Base-by-base conservation (phyloP, 1,284 basidiomycete species). In the Ustilago xerochloae region DNA sequence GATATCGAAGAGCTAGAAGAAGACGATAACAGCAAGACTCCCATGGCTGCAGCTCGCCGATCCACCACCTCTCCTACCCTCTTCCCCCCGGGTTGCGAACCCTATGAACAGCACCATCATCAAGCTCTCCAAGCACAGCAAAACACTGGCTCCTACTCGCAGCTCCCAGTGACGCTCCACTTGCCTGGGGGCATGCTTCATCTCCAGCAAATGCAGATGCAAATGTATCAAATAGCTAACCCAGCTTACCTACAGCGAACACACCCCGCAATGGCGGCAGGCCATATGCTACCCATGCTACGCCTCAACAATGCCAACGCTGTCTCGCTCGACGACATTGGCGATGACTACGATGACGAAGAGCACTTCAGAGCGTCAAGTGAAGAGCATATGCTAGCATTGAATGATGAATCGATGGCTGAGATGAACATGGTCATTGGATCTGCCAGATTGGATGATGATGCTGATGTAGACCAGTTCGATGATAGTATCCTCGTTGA, bases 351-450 rank as follows among this genome's bases (percentile, higher is more conserved):
- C 49, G 65, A 69, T 15, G 60, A 78, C 20, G 65, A 69, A 12
- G 63, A 65, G 28, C 61, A 54, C 5, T n/a, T n/a, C n/a, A n/a
- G n/a, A n/a, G n/a, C n/a, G n/a, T n/a, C n/a, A n/a, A n/a, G n/a
- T n/a, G 58, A 63, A n/a, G 59, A 77, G 29, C 49, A 63, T n/a
- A 77, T 70, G 1, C 50, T 80, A 33, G 61, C 45, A 26, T 53
- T 81, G 46, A 81, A 81, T 46, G 77, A 81, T 28, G 80, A 81
- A 41, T 80, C 78, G 24, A 69, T 79, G 45, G 75, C 75, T 30
- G 80, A 81, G 56, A 75, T 81, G 46, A 75, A 81, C 46, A 62
- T 79, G 61, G 78, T 81, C 30, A 70, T 81, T 28, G 78, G 78
- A 12, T 78, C 75, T 10, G 63, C 79, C 1, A 64, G 54, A 8